These are phyloP conservation scores for Verticillium nonalfalfae DNA, from an alignment of 2,329 filamentous ascomycete genomes.

Conservation along the genomic window DNA sequence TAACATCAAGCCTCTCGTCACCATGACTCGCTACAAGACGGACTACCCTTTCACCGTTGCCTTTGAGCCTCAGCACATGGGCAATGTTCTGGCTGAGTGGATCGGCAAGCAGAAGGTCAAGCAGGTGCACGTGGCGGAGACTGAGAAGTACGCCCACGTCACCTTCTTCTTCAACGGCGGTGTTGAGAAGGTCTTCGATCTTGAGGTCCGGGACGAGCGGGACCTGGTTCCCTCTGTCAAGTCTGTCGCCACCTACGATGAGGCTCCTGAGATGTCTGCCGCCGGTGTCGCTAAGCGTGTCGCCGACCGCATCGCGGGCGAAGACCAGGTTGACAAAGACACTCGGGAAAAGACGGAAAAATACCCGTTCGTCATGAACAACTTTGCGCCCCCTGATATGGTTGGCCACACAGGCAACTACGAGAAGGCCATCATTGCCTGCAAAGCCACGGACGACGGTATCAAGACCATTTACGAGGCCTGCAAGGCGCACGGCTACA, in stretches of 20 bases:
- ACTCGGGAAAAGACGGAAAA: conserved; percentile 27
- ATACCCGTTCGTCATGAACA: conserved; percentile 99
- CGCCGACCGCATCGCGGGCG: conserved; percentile 63
- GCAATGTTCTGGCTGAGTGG: conserved; percentile 97
- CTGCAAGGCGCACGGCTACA: conserved; percentile 88
- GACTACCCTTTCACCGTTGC: conserved; percentile 90
- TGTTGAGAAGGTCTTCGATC: conserved; percentile 90
- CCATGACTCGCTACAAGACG: conserved; percentile 98
- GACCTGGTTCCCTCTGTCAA: conserved; percentile 83
- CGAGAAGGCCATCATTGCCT: conserved; percentile 82
- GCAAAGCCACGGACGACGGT: conserved; percentile 82
- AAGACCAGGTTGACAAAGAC: not conserved
- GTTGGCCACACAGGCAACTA: conserved; percentile 98
- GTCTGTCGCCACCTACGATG: conserved; percentile 86
- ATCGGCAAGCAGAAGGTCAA: conserved; percentile 81
- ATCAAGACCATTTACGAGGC: conserved; percentile 89
- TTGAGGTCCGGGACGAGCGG: conserved; percentile 75
- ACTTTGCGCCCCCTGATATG: conserved; percentile 99
- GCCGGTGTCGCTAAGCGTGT: conserved; percentile 86
- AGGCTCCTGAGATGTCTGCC: conserved; percentile 93
- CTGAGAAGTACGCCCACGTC: conserved; percentile 98
- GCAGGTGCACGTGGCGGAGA: conserved; percentile 97
- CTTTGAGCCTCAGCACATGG: conserved; percentile 93
- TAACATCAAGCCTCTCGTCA: conserved; percentile 76
- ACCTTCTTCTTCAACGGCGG: conserved; percentile 99